Conservation (phyloP, 306 rosid genomes). For the Malus fusca region DNA sequence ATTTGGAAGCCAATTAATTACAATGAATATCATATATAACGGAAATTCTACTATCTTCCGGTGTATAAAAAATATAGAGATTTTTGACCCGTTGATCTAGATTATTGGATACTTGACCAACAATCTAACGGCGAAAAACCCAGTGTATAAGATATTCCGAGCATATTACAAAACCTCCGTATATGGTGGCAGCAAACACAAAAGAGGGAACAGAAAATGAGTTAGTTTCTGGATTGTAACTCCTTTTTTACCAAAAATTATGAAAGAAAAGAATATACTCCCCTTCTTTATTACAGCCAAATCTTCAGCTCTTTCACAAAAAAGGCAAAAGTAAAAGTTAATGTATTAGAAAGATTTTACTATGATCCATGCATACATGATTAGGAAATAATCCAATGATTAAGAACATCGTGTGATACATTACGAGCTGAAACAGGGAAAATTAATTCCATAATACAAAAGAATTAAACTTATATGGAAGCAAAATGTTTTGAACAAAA, state of each 20-base stretch:
- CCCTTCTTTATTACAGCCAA: not conserved
- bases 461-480: not conserved
- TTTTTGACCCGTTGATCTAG: no score
- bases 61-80: no score
- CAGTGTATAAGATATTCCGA: no score
- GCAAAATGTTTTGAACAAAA: not conserved
- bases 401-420: not conserved
- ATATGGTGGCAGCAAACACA: no score
- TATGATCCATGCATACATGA: not conserved
- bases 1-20: slow-evolving; percentile 5
- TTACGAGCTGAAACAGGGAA: not conserved
- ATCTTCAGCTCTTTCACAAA: not conserved
- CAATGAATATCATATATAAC: no score
- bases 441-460: not conserved
- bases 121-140: no score
- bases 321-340: not conserved
- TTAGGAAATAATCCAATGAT: not conserved
- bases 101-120: no score
- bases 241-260: not conserved
- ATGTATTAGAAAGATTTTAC: not conserved
- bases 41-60: no score
- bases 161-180: no score
- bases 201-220: no score
- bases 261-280: not conserved
- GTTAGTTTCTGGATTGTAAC: no score